Evolutionary conservation across 2,329 filamentous ascomycete species (phyloP).

Genomic region (Cercospora citrullina): DNA sequence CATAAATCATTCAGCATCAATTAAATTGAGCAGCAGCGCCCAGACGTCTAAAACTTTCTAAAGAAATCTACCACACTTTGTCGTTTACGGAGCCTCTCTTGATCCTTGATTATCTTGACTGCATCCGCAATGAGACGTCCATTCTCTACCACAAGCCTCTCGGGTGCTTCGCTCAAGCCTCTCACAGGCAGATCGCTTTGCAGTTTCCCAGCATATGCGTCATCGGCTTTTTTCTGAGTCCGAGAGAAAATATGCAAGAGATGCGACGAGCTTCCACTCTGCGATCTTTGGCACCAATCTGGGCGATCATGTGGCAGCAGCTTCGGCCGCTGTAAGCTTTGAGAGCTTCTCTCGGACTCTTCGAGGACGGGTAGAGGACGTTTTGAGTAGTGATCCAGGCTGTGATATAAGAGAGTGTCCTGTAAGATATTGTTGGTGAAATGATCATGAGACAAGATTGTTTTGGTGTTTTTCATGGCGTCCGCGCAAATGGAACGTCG

Average conservation of each 20-base stretch:
- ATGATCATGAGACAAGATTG: not conserved
- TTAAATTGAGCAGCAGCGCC: not conserved
- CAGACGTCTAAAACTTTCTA: conserved; percentile 20
- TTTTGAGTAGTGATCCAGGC: not conserved
- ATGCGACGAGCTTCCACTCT: conserved; percentile 21
- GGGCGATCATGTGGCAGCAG: conserved; percentile 24
- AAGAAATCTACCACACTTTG: conserved; percentile 29
- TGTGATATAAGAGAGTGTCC: not conserved
- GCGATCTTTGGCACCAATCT: conserved; percentile 31
- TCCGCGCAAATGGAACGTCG: conserved; percentile 12
- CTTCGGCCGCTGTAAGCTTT: conserved; percentile 7
- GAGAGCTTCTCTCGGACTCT: not conserved
- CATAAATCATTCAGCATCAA: not conserved
- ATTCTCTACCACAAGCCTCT: not conserved
- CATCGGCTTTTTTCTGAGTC: not conserved
- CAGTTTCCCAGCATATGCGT: not conserved
- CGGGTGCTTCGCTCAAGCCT: not conserved
- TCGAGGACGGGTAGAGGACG: not conserved
- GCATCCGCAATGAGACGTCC: conserved; percentile 31
- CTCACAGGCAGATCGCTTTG: not conserved
- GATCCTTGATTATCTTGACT: conserved; percentile 30
- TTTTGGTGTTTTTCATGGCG: not conserved
- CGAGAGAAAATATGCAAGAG: conserved; percentile 16
- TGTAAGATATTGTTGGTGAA: not conserved
- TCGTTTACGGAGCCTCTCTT: conserved; percentile 24